Base-by-base conservation (phyloP, 768 basidiomycete genomes). In the Lactarius quietus region DNA sequence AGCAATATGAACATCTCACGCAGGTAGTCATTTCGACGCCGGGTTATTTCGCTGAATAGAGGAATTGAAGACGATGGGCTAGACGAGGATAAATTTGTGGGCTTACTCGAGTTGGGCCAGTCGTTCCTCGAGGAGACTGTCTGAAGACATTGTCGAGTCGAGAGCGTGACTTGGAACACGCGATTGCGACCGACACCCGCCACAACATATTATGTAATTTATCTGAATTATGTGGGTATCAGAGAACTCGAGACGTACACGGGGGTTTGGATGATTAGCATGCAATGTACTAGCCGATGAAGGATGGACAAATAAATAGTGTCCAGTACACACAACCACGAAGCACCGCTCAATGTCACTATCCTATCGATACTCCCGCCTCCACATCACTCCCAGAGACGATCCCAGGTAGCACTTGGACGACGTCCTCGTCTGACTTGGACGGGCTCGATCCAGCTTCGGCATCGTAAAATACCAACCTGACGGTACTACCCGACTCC, bases 1-100 rank as follows among this genome's bases (percentile, higher is more conserved):
- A 90, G 81, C 79, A 92, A 83, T 59, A 77, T 75, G 76, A 83
- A 88, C 84, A 92, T 86, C 74, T 91, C 83, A 51, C 81, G 80
- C 73, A 92, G 81, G 57, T 91, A 81, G 60, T 78, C 85, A 86
- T 89, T 87, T 74, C 90, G 80, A 69, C 84, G 85, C 55, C 81
- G 76, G 52, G 84, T 75, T 67, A 92, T 86, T 68, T 78, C 80
- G 73, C 90, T 92, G 67, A 23, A 54, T 6, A 15, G 10, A 36
- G 1, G 48, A 23, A 39, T 36, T 56, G 1, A 51, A 14, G 18
- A 10, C 8, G 4, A 51, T 3, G 31, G 6, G 5, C n/a, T 20
- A 45, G 45, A 43, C 9, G 23, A 23, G 39, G 14, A 43, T 35
- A 45, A n/a, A 43, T 52, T 3, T 14, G 52, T 20, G 0, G 52